A percentile compares a stretch with the other conserved stretches of the same genome.
Conservation (phyloP, 2,329 filamentous ascomycete species). For the Claviceps africana region DNA sequence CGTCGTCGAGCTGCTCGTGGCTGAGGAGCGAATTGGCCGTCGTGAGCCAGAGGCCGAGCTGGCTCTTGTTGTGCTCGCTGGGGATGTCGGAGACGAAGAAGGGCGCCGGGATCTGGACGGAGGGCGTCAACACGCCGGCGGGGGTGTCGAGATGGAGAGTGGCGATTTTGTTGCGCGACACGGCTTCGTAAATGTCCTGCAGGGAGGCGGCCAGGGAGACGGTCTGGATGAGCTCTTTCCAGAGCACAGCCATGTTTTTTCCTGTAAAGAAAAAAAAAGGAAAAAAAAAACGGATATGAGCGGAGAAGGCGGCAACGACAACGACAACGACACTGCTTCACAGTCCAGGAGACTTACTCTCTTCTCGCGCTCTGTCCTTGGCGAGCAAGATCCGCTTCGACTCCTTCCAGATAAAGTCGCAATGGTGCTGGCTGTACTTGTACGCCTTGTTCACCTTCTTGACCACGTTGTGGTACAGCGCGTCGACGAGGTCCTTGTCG, state of each 20-base stretch:
- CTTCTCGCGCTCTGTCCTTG: constrained; percentile 70
- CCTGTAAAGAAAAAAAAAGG: constrained; percentile 17
- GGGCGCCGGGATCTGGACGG: constrained; percentile 49
- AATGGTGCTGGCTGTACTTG: constrained; percentile 82
- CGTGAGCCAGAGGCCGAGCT: constrained; percentile 71
- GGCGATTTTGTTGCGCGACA: constrained; percentile 75
- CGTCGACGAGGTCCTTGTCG: constrained; percentile 62
- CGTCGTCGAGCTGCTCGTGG: constrained; percentile 53
- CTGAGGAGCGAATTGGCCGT: constrained; percentile 65
- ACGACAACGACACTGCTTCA: neutral
- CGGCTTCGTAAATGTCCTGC: constrained; percentile 65
- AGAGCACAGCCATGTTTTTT: constrained; percentile 50
- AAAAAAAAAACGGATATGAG: neutral
- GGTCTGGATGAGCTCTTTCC: constrained; percentile 54
- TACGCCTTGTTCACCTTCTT: constrained; percentile 87
- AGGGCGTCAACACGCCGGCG: constrained; percentile 44
- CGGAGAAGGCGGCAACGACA: neutral
- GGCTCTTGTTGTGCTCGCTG: constrained; percentile 50
- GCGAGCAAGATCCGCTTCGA: constrained; percentile 67
- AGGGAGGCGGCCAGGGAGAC: constrained; percentile 75
- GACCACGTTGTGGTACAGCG: constrained; percentile 71
- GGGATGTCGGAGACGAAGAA: constrained; percentile 63
- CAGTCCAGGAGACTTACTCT: constrained; percentile 27
- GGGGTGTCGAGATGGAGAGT: constrained; percentile 60
- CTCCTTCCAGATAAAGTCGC: constrained; percentile 84